Base-by-base conservation (phyloP, 768 basidiomycete species). In the Lentinus brumalis region DNA sequence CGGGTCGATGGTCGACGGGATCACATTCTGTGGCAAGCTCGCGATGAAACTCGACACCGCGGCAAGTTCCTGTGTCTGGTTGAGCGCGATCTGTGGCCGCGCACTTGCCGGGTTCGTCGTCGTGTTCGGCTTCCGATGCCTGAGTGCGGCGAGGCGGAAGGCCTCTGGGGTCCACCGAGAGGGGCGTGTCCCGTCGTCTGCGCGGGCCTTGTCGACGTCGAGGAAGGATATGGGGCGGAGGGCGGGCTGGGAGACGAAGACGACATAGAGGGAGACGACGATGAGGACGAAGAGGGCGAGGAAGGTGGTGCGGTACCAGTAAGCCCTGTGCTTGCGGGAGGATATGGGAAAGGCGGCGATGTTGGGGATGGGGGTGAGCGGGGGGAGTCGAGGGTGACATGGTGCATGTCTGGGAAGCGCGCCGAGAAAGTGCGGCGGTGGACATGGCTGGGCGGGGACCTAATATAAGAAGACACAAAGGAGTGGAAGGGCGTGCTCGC, bases 11-110 rank as follows among this genome's bases (percentile, higher is more conserved):
- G 77, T 76, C 0, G 76, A 70, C 1, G 92, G 91, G 58, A 94
- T 84, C 57, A 87, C 79, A 73, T 93, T 93, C 72, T 89, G 85
- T 0, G 89, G 84, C 21, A 91, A 79, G 53, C 87, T 86, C 0
- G 85, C 85, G 44, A 93, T 78, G 74, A 92, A 93, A 59, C 83
- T 84, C 2, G 87, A 82, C 50, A 92, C 75, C 3, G 91, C 89
- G 2, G 89, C 89, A 18, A 93, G 82, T 69, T 93, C 91, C 69
- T 92, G 81, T 0, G 75, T 71, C 0, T 77, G 69, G 42, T 79
- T 75, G 59, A 92, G 80, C 14, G 71, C 53, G 42, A 90, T 67
- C 32, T 83, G 76, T 0, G 79, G 75, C 15, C 76, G 67, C 6
- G 57, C 14, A 35, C 38, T 54, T 18, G 35, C 42, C 32, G 59